phyloP scores from a whole-genome alignment of 805 yeast genomes.

The Blastobotrys muscicola region DNA sequence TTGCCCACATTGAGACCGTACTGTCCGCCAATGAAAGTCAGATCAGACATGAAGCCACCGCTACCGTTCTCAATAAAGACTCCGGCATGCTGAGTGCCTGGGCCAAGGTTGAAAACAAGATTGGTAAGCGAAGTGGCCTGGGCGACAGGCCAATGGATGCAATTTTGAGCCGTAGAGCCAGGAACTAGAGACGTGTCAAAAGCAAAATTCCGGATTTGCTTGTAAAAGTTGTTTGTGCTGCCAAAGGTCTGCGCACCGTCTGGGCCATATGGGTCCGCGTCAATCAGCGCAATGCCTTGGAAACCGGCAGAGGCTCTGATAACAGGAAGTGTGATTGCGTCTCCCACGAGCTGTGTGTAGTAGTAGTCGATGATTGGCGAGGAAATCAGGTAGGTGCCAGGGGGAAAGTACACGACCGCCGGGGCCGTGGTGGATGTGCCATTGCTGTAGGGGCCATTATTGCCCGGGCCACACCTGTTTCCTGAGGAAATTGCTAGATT shows the following conservation, averaged over 20 bases:
- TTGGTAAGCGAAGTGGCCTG: conserved; percentile 6
- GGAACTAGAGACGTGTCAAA: conserved; percentile 2
- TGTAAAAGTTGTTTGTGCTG: conserved; percentile 5
- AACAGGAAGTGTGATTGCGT: conserved; percentile 1
- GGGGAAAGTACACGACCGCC: conserved; percentile 5
- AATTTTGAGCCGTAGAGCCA: not conserved
- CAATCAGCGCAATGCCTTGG: not conserved
- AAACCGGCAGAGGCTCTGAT: conserved; percentile 2
- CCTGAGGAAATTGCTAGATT: conserved; percentile 6
- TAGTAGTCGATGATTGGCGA: conserved; percentile 1
- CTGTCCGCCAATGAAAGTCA: conserved; percentile 4
- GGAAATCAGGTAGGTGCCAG: conserved; percentile 3
- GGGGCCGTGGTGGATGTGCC: conserved; percentile 1
- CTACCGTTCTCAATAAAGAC: conserved; percentile 5
- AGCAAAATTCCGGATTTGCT: conserved; percentile 2
- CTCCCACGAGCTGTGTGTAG: conserved; percentile 5
- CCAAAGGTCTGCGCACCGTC: conserved; percentile 2
- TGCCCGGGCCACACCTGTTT: conserved; percentile 2
- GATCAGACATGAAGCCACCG: conserved; percentile 4
- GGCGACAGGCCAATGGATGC: conserved; percentile 7
- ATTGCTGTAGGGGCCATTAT: conserved; percentile 2
- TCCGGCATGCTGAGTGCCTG: conserved; percentile 2
- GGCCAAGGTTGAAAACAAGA: conserved; percentile 3
- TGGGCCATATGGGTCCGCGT: not conserved
- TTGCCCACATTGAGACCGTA: conserved; percentile 5